Evolutionary conservation across 73 alveolate species (phyloP).

Genomic region (Diophrys sp.): DNA sequence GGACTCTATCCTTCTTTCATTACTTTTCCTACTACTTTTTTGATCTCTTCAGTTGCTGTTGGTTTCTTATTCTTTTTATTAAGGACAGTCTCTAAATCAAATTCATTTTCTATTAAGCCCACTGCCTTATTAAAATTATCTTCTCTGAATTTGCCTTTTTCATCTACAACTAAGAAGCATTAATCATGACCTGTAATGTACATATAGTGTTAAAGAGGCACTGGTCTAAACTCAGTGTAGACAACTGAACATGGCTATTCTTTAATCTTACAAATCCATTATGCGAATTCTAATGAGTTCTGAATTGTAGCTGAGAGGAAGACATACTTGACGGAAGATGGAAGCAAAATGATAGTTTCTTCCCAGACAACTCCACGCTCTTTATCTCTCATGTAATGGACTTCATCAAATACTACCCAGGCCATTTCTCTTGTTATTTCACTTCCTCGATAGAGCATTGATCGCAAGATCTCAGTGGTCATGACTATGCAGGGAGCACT

Average conservation of each 20-base stretch:
- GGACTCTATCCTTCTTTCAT: conserved; percentile 86
- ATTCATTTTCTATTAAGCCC: conserved; percentile 76
- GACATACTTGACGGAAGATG: conserved; percentile 90
- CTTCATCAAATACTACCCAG: conserved; percentile 99
- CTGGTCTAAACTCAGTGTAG: conserved; percentile 99
- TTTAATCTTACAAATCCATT: conserved; percentile 96
- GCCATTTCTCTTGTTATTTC: conserved; percentile 99
- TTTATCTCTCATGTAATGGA: conserved; percentile 99
- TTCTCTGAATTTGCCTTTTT: conserved; percentile 95
- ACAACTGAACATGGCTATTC: conserved; percentile 98
- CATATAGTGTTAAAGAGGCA: conserved; percentile 97
- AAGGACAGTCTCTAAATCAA: conserved; percentile 55
- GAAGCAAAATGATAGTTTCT: conserved; percentile 96
- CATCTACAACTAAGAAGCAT: conserved; percentile 93
- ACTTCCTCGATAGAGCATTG: conserved; percentile 99
- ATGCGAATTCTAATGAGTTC: conserved; percentile 99
- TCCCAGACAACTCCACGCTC: conserved; percentile 99
- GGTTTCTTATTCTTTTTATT: conserved; percentile 65
- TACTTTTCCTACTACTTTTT: conserved; percentile 75
- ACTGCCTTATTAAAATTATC: conserved; percentile 96
- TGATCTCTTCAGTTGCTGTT: conserved; percentile 72
- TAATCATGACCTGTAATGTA: conserved; percentile 98
- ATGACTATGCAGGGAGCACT: conserved; percentile 97
- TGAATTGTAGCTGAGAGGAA: conserved; percentile 99
- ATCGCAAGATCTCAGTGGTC: conserved; percentile 99